These are phyloP conservation scores for Austroboletus eburneus DNA, from an alignment of 768 basidiomycete genomes.

Conservation along the genomic window DNA sequence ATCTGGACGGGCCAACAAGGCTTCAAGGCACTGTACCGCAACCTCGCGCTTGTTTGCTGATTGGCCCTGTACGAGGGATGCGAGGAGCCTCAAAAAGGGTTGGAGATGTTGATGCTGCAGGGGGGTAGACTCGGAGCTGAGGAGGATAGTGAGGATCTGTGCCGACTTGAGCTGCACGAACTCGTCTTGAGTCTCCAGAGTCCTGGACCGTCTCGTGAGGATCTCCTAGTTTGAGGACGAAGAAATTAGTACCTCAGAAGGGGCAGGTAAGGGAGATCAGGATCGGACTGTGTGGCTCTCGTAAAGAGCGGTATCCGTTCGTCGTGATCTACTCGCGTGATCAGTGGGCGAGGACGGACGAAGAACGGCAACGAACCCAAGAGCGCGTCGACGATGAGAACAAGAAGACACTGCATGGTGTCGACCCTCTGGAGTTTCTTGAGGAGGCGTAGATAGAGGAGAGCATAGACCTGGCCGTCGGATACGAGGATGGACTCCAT, in stretches of 20 bases:
- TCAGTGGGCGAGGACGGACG: not conserved
- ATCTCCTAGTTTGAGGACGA: not conserved
- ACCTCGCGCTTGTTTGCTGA: conserved; percentile 76
- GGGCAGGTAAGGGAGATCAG: conserved; percentile 76
- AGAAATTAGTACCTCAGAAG: conserved; percentile 57
- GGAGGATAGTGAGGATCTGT: conserved; percentile 82
- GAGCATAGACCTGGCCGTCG: conserved; percentile 78
- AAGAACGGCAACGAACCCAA: conserved; percentile 47
- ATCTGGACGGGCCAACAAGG: conserved; percentile 75
- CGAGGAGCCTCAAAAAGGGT: conserved; percentile 57
- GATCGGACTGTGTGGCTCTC: conserved; percentile 55
- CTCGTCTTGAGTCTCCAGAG: conserved; percentile 84
- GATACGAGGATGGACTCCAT: conserved; percentile 74
- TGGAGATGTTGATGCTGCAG: conserved; percentile 50
- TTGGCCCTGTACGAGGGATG: conserved; percentile 55
- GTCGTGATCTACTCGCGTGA: conserved; percentile 61
- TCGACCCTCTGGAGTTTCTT: conserved; percentile 82
- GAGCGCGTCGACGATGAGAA: conserved; percentile 85
- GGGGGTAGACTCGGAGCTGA: conserved; percentile 54
- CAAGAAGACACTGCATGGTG: conserved; percentile 83
- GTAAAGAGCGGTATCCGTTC: conserved; percentile 80
- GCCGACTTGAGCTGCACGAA: conserved; percentile 90
- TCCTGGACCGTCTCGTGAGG: conserved; percentile 40
- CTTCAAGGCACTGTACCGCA: conserved; percentile 87
- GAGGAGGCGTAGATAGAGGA: conserved; percentile 86